phyloP scores from a whole-genome alignment of 1,284 basidiomycete species.

The Irpex rosettiformis region DNA sequence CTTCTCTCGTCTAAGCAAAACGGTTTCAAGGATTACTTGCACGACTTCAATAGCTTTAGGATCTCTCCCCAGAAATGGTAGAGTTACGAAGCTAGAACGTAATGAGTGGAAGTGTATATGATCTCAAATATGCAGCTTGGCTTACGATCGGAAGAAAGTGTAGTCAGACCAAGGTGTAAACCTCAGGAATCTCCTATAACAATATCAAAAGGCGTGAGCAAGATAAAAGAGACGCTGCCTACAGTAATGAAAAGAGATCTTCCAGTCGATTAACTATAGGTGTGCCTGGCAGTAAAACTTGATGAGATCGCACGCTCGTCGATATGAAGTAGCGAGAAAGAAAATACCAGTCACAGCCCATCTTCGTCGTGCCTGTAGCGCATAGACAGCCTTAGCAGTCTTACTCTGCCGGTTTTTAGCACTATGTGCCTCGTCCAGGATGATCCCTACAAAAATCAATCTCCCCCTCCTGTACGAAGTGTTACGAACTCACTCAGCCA shows the following conservation, averaged over 20 bases:
- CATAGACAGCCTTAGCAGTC: conserved; percentile 88
- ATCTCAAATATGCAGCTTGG: conserved; percentile 10
- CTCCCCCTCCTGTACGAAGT: neutral
- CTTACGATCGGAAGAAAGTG: conserved; percentile 82
- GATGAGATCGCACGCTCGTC: neutral
- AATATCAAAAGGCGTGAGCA: neutral
- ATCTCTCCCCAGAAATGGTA: conserved; percentile 85
- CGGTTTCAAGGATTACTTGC: conserved; percentile 87
- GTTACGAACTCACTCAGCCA: conserved; percentile 55
- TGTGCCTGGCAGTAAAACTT: conserved; percentile 56
- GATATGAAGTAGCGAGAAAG: neutral
- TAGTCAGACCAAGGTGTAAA: conserved; percentile 92
- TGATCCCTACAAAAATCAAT: conserved; percentile 35
- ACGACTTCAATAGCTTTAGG: conserved; percentile 91
- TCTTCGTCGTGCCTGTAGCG: conserved; percentile 72
- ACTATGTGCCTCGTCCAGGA: conserved; percentile 91
- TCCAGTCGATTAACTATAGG: conserved; percentile 96
- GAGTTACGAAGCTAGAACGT: conserved; percentile 74
- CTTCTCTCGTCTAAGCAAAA: conserved; percentile 92
- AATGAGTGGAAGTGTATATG: neutral
- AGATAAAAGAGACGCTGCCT: conserved; percentile 21
- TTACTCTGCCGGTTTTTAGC: conserved; percentile 92
- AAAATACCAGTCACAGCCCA: conserved; percentile 87
- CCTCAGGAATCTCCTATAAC: conserved; percentile 76
- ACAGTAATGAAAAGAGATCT: conserved; percentile 89